Base-by-base conservation (phyloP, 768 basidiomycete species). In the Kwoniella europaea region DNA sequence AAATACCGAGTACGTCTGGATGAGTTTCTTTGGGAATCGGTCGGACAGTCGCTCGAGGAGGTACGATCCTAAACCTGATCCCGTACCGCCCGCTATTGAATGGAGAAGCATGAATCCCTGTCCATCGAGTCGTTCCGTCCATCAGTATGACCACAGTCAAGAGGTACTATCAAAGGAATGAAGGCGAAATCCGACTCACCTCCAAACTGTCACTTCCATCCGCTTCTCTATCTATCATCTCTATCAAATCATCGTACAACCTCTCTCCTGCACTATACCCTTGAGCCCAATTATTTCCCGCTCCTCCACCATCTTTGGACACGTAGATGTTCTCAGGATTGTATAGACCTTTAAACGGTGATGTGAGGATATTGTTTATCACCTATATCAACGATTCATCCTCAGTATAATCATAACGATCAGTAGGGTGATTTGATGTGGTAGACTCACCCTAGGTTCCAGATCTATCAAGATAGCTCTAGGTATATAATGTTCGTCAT, bases 101-200 rank as follows among this genome's bases (percentile, higher is more conserved):
- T 98, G 97, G 87, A 97, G 92, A 56, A 96, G 87, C 93, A 98
- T 97, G 85, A 99, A 98, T 3, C 95, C 97, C 97, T 98, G 81
- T 35, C 7, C 18, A 15, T 15, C 22, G 27, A 35, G 22, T 35
- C 27, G 5, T 3, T 24, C 13, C 24, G 57, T 16, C 7, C 6
- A 27, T 27, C 27, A 58, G 27, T 29, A 29, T 29, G 29, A 29
- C 29, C 5, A 29, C 29, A 29, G 29, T 29, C 29, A 29, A 29
- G 29, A 29, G 5, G 29, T 6, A 29, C 29, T 29, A 6, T 29
- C 4, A 18, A 46, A 46, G 18, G 10, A 20, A 52, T 41, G 52
- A 41, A 55, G 41, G 13, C 10, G 41, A 7, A 57, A 5, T 44
- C 41, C 18, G 24, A 29, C 86, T 68, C 65, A 94, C 95, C 89